phyloP scores from a whole-genome alignment of 352 stramenopile genomes.

The Globisporangium spiculum region DNA sequence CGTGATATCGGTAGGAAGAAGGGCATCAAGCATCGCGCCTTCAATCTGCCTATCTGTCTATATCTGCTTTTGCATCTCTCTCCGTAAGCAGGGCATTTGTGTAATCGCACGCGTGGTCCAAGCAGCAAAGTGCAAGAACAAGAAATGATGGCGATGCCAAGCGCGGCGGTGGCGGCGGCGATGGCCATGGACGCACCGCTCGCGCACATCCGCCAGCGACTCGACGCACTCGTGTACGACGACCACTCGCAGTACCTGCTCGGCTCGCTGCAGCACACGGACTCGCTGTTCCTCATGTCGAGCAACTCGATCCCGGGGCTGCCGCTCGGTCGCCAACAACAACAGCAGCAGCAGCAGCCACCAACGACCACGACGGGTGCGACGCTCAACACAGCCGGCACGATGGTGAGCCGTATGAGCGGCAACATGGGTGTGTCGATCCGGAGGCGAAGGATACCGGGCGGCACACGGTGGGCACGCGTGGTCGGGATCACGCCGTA shows the following conservation, averaged over 20 bases:
- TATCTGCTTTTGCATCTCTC: neutral
- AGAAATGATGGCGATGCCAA: neutral
- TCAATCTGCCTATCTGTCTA: neutral
- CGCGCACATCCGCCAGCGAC: slow-evolving; percentile 43
- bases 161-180: slow-evolving; percentile 9
- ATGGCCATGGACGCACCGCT: slow-evolving; percentile 36
- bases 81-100: neutral
- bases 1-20: neutral
- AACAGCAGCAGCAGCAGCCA: neutral
- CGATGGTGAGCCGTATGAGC: slow-evolving; percentile 7
- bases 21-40: too few species aligned
- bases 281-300: slow-evolving; percentile 19
- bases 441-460: slow-evolving; percentile 15
- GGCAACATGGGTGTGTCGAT: slow-evolving; percentile 22
- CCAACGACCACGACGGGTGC: neutral
- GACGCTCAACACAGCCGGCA: neutral
- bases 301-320: slow-evolving; percentile 10
- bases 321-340: neutral
- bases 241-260: slow-evolving; percentile 44
- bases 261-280: slow-evolving; percentile 27
- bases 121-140: neutral
- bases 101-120: neutral
- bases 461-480: slow-evolving; percentile 21
- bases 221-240: slow-evolving; percentile 54
- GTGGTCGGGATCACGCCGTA: slow-evolving; percentile 40